Percentiles rank a stretch among this genome's conserved stretches.
Evolutionary conservation across 768 basidiomycete genomes (phyloP).

Genomic region (Piloderma croceum): DNA sequence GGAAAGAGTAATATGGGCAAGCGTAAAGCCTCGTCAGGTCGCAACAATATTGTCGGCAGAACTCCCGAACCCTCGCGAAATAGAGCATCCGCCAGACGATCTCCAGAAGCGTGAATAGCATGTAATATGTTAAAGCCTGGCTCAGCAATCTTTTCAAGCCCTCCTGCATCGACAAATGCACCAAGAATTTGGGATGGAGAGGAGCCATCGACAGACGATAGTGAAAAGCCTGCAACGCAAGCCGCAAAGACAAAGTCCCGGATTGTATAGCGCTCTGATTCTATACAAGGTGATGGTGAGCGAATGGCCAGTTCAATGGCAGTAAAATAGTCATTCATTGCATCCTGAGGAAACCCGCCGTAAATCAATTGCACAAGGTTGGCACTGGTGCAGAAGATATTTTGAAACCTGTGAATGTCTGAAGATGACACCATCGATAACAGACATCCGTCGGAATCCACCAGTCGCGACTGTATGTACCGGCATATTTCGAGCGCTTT

Average conservation of each 20-base stretch:
- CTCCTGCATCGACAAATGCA: constrained; percentile 15
- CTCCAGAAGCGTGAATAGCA: constrained; percentile 29
- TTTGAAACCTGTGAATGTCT: constrained; percentile 40
- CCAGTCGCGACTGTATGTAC: constrained; percentile 25
- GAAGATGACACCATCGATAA: constrained; percentile 19
- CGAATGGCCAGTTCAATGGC: constrained; percentile 39
- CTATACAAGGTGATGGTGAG: constrained; percentile 18
- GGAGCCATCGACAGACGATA: constrained; percentile 21
- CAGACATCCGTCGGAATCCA: constrained; percentile 16
- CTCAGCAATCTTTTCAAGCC: constrained; percentile 19
- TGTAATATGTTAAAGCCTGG: constrained; percentile 33
- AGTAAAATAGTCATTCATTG: constrained; percentile 33
- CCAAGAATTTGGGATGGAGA: constrained; percentile 18
- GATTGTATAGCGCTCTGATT: constrained; percentile 22
- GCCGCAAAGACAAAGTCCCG: constrained; percentile 35
- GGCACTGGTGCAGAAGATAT: constrained; percentile 38
- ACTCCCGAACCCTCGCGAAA: constrained; percentile 30
- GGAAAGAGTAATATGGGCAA: constrained; percentile 34
- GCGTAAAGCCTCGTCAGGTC: constrained; percentile 34
- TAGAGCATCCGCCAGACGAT: constrained; percentile 27
- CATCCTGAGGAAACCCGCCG: constrained; percentile 19
- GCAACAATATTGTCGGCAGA: constrained; percentile 37
- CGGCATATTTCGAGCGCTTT: constrained; percentile 28
- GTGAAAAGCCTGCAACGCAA: constrained; percentile 30
- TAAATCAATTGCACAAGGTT: constrained; percentile 29